Conservation (phyloP, 2,329 filamentous ascomycete species). For the Colletotrichum shisoi region DNA sequence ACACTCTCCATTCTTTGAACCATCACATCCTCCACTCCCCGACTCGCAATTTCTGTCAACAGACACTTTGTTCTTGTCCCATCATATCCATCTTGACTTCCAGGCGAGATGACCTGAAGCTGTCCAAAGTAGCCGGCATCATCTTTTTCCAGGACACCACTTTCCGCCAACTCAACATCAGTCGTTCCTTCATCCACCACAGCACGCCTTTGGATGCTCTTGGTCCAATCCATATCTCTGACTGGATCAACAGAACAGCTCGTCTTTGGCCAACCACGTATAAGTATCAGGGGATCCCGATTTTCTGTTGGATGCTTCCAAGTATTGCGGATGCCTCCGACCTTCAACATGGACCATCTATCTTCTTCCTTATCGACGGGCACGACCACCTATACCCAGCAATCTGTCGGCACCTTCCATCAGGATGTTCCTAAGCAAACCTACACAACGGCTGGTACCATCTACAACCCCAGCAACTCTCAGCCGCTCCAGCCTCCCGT, state of each 20-base stretch:
- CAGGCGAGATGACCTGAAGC: slow-evolving; percentile 10
- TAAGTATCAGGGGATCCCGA: slow-evolving; percentile 25
- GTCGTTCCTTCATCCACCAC: slow-evolving; percentile 18
- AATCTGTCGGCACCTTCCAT: slow-evolving; percentile 35
- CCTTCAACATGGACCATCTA: slow-evolving; percentile 46
- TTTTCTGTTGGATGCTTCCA: slow-evolving; percentile 21
- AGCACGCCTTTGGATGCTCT: slow-evolving; percentile 21
- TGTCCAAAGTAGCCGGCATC: background rate
- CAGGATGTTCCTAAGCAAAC: slow-evolving; percentile 47
- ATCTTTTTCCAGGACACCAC: slow-evolving; percentile 8
- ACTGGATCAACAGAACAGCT: slow-evolving; percentile 26
- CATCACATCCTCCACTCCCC: background rate
- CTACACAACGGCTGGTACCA: slow-evolving; percentile 66
- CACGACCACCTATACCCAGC: slow-evolving; percentile 24
- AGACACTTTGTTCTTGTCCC: background rate
- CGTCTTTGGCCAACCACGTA: slow-evolving; percentile 31
- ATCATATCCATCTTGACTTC: slow-evolving; percentile 20
- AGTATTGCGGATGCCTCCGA: slow-evolving; percentile 26
- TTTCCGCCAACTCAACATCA: slow-evolving; percentile 20
- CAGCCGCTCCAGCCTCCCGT: slow-evolving; percentile 60
- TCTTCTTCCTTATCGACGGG: slow-evolving; percentile 42
- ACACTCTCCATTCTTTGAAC: background rate
- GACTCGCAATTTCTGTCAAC: slow-evolving; percentile 6
- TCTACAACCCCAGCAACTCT: slow-evolving; percentile 59
- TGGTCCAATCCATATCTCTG: slow-evolving; percentile 12